These are phyloP conservation scores for Trametes versicolor DNA, from an alignment of 1,284 basidiomycete species.

Conservation along the genomic window DNA sequence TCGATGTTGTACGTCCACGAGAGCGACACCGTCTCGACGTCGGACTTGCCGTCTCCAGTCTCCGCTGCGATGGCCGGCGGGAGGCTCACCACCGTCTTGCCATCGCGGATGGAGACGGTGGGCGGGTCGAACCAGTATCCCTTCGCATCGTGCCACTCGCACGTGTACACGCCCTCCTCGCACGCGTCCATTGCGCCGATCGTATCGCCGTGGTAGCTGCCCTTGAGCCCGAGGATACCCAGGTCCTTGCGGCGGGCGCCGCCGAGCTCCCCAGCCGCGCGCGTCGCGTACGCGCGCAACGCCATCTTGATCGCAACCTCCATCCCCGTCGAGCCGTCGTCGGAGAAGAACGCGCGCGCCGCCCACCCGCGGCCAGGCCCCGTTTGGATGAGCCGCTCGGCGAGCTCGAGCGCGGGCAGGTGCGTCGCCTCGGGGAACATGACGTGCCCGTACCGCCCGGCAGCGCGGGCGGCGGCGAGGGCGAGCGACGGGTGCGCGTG, in stretches of 20 bases:
- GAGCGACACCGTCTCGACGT: conserved; percentile 57
- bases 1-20: conserved; percentile 80
- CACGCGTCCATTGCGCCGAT: conserved; percentile 98
- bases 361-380: conserved; percentile 93
- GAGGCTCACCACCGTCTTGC: conserved; percentile 67
- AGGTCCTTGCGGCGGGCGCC: conserved; percentile 62
- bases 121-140: conserved; percentile 97
- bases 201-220: conserved; percentile 98
- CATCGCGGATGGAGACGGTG: conserved; percentile 74
- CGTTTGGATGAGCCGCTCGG: conserved; percentile 72
- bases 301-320: conserved; percentile 99
- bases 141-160: conserved; percentile 95
- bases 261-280: conserved; percentile 50
- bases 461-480: conserved; percentile 88
- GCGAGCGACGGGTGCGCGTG: conserved; percentile 85
- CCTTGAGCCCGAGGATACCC: conserved; percentile 88
- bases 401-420: conserved; percentile 83
- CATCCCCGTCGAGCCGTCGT: conserved; percentile 96
- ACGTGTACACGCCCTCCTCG: conserved; percentile 91
- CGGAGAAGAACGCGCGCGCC: conserved; percentile 89
- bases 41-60: conserved; percentile 42
- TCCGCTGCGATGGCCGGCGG: conserved; percentile 58
- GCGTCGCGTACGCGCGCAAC: conserved; percentile 73
- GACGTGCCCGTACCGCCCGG: conserved; percentile 96
- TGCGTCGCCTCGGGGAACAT: conserved; percentile 94